A percentile compares a stretch with the other conserved stretches of the same genome.
phyloP scores from a whole-genome alignment of 192 early-diverging fungal species.

The Chytriomyces sp. region DNA sequence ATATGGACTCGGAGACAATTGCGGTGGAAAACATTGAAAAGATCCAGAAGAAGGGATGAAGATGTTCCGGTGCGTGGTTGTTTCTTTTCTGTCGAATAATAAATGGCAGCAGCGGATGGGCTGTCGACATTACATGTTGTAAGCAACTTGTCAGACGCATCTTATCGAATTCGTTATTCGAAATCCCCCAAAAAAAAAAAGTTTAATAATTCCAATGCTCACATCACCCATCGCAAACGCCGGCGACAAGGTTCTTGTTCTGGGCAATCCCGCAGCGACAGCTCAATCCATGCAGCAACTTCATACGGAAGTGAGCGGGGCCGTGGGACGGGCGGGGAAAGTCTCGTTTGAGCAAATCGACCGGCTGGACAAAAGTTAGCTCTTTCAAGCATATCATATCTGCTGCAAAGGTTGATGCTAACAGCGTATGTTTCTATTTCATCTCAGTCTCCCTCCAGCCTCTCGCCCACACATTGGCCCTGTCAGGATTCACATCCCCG shows the following conservation, averaged over 20 bases:
- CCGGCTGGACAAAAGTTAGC: conserved; percentile 62
- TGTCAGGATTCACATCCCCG: conserved; percentile 59
- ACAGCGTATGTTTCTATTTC: not conserved
- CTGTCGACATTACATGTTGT: not conserved
- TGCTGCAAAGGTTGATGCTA: conserved; percentile 6
- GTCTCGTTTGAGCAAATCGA: conserved; percentile 89
- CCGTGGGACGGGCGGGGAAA: conserved; percentile 57
- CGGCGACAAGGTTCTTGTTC: conserved; percentile 46
- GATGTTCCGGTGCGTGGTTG: not conserved
- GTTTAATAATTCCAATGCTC: not conserved
- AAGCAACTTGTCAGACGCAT: not conserved
- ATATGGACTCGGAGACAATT: not conserved
- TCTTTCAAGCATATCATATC: not conserved
- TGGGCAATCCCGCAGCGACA: conserved; percentile 55
- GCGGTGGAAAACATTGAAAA: not conserved
- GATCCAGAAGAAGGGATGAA: not conserved
- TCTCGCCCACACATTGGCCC: conserved; percentile 66
- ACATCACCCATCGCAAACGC: conserved; percentile 7
- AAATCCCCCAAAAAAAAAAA: not conserved
- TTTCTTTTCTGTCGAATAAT: not conserved
- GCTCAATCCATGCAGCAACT: conserved; percentile 34
- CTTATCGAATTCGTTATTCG: not conserved
- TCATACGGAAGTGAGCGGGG: conserved; percentile 24
- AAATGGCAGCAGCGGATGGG: not conserved
- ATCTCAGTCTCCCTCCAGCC: conserved; percentile 39